Evolutionary conservation across 768 basidiomycete genomes (phyloP), one percentile per base, ranked within the genome.

Genomic region (Candolleomyces eurysporus): DNA sequence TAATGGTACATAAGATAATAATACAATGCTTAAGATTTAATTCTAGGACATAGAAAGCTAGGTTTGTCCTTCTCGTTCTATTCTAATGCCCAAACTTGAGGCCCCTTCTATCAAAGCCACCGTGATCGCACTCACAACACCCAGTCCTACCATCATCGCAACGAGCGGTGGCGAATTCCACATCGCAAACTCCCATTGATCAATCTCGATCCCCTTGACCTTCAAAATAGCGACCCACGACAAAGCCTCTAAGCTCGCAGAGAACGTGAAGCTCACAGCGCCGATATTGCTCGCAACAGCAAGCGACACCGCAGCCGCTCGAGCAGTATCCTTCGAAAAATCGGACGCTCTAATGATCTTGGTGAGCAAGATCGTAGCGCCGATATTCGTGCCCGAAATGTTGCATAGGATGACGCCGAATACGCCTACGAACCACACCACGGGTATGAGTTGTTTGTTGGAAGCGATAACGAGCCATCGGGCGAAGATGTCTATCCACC

Each of bases 211-310:
- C 0, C 81, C 83, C 72, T 93, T 96, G 71, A 91, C 88, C 61
- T 71, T 68, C 58, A 96, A 75, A 59, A 96, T 93, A 16, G 76
- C 69, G 21, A 79, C 75, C 95, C 96, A 98, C 17, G 97, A 78
- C 49, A 98, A 75, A 0, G 94, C 95, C 0, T 93, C 94, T 14
- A 97, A 83, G 57, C 90, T 92, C 0, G 92, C 92, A 5, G 89
- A 88, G 69, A 95, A 96, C 8, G 92, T 91, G 69, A 92, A 89
- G 63, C 88, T 90, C 65, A 96, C 90, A 1, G 96, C 96, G 13
- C 96, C 96, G 36, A 93, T 89, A 72, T 97, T 97, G 58, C 87
- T 90, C 3, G 91, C 90, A 0, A 97, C 81, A 7, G 94, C 95
- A 13, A 97, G 82, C 0, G 93, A 83, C 50, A 88, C 82, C 0